These are phyloP conservation scores for Lachnellula hyalina DNA, from an alignment of 2,329 filamentous ascomycete genomes.

Conservation along the genomic window DNA sequence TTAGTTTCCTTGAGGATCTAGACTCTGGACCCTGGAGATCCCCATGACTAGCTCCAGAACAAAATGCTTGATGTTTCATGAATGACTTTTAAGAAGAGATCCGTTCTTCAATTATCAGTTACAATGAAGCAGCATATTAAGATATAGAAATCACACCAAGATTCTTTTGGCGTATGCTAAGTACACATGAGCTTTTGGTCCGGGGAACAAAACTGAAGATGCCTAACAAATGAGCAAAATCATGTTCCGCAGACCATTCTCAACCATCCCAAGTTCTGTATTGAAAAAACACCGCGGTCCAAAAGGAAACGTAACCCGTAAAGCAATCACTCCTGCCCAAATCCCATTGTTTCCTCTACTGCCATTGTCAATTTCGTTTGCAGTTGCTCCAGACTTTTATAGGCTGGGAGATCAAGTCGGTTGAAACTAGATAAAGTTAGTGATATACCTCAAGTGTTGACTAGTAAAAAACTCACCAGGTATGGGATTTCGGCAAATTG, in stretches of 20 bases:
- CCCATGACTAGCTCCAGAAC: background rate
- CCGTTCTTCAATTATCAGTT: background rate
- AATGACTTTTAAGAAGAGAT: too few relatives aligned
- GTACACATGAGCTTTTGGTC: conserved; percentile 4
- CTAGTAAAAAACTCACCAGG: conserved; percentile 64
- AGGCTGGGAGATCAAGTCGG: conserved; percentile 87
- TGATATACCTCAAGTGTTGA: background rate
- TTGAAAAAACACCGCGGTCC: conserved; percentile 20
- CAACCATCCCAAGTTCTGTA: conserved; percentile 17
- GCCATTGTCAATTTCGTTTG: conserved; percentile 91
- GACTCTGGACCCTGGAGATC: background rate
- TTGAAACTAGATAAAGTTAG: conserved; percentile 67
- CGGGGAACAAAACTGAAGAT: background rate
- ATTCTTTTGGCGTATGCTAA: conserved; percentile 5
- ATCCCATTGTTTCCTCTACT: conserved; percentile 97
- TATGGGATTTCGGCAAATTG: conserved; percentile 94
- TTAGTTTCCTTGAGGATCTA: background rate
- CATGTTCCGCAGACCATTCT: conserved; percentile 2
- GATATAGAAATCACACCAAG: conserved; percentile 2
- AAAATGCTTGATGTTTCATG: background rate
- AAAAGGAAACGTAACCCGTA: conserved; percentile 13
- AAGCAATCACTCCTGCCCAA: conserved; percentile 76
- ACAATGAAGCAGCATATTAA: background rate
- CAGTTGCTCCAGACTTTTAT: conserved; percentile 81
- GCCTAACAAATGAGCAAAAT: conserved; percentile 2